These are phyloP conservation scores for Wakefieldia striispora DNA, from an alignment of 768 basidiomycete genomes.

Conservation along the genomic window DNA sequence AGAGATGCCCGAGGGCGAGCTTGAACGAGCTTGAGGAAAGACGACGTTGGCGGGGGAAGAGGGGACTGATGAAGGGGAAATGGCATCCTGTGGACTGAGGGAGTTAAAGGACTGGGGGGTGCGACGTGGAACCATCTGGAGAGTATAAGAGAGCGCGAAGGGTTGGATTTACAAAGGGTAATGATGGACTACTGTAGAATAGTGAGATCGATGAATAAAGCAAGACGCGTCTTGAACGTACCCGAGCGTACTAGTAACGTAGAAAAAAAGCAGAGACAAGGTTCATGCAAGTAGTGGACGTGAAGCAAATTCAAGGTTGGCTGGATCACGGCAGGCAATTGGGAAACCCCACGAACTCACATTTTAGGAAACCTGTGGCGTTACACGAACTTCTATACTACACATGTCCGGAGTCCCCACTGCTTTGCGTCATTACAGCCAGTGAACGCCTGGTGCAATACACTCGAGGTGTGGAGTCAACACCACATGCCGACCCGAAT, in stretches of 20 bases:
- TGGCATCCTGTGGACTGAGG: constrained; percentile 38
- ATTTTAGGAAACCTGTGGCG: constrained; percentile 27
- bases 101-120: constrained; percentile 38
- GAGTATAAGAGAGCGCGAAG: constrained; percentile 13
- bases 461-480: too few species aligned
- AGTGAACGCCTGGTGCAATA: too few species aligned
- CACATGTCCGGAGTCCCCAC: too few species aligned
- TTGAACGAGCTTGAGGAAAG: constrained; percentile 50
- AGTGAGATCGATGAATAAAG: not conserved
- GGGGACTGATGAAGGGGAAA: constrained; percentile 20
- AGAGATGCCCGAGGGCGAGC: constrained; percentile 62
- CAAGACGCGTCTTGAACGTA: constrained; percentile 12
- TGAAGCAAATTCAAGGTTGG: constrained; percentile 12
- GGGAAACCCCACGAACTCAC: constrained; percentile 5
- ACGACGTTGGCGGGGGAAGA: constrained; percentile 36
- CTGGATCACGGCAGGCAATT: not conserved
- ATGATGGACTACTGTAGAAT: not conserved
- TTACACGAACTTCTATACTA: not conserved
- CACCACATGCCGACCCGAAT: too few species aligned
- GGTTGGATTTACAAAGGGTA: constrained; percentile 5
- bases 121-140: constrained; percentile 51
- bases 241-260: not conserved
- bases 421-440: not conserved
- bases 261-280: not conserved
- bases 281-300: constrained; percentile 19